These are phyloP conservation scores for Cercospora sesami DNA, from an alignment of 2,329 filamentous ascomycete species.

Conservation along the genomic window DNA sequence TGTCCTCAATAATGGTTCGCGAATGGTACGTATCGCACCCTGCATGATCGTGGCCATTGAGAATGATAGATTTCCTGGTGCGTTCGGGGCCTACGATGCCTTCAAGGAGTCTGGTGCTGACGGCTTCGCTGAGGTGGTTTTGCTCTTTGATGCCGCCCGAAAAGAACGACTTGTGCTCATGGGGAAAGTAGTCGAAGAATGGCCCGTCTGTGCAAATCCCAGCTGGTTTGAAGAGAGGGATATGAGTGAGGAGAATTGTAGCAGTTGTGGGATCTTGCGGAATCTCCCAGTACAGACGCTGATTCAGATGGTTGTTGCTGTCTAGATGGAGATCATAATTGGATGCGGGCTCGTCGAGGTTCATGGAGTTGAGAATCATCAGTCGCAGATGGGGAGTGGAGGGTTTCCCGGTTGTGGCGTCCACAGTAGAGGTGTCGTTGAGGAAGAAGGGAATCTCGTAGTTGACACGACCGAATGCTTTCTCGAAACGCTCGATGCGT, in stretches of 20 bases:
- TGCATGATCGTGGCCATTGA: conserved; percentile 94
- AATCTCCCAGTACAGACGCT: conserved; percentile 21
- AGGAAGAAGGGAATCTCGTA: conserved; percentile 75
- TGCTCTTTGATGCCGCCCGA: conserved; percentile 80
- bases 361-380: conserved; percentile 87
- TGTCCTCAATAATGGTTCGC: neutral
- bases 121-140: conserved; percentile 76
- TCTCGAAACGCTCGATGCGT: conserved; percentile 78
- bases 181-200: conserved; percentile 73
- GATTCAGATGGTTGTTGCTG: conserved; percentile 66
- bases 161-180: conserved; percentile 46
- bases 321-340: conserved; percentile 67
- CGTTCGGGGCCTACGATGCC: conserved; percentile 78
- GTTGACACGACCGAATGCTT: conserved; percentile 80
- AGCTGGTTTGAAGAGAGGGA: conserved; percentile 79
- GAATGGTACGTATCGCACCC: conserved; percentile 84
- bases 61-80: conserved; percentile 70
- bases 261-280: conserved; percentile 52
- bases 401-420: neutral
- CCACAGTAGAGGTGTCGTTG: conserved; percentile 36
- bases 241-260: conserved; percentile 86
- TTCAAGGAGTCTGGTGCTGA: conserved; percentile 71
- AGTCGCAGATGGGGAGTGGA: conserved; percentile 69
- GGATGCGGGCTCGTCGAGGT: conserved; percentile 80
- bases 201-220: conserved; percentile 84